Evolutionary conservation across 371 early-diverging fungal species (phyloP).

Genomic region (Cladochytrium tenue): DNA sequence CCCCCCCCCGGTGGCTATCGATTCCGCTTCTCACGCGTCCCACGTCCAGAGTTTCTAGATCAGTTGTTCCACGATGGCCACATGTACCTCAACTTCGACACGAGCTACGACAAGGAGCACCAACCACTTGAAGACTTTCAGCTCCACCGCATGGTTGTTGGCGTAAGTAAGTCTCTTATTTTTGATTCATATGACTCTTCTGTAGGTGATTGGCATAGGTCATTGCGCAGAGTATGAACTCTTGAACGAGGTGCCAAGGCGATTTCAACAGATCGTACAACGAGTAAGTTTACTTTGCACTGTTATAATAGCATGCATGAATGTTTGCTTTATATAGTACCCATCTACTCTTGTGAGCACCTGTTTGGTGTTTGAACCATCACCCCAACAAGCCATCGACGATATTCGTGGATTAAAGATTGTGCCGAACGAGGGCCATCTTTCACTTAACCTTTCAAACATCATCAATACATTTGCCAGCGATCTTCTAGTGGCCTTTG

Average conservation of each 20-base stretch:
- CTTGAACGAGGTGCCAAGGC: constrained; percentile 62
- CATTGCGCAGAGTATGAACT: constrained; percentile 72
- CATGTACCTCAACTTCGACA: constrained; percentile 75
- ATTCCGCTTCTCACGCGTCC: constrained; percentile 36
- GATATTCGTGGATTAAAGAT: constrained; percentile 72
- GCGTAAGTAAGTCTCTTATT: constrained; percentile 47
- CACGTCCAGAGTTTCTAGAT: constrained; percentile 39
- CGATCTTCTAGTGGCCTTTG: constrained; percentile 53
- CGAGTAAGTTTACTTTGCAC: too few species aligned
- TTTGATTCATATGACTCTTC: neutral
- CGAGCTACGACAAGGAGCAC: constrained; percentile 65
- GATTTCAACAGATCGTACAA: constrained; percentile 63
- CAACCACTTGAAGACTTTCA: constrained; percentile 78
- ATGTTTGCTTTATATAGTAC: constrained; percentile 23
- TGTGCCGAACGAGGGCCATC: constrained; percentile 80
- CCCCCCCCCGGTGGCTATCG: too few species aligned
- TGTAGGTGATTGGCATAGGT: constrained; percentile 79
- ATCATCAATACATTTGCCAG: constrained; percentile 73
- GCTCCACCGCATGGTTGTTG: constrained; percentile 73
- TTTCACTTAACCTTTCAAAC: constrained; percentile 74
- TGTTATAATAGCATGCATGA: too few species aligned
- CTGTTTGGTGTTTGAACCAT: constrained; percentile 83
- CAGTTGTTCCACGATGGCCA: constrained; percentile 72
- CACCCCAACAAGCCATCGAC: constrained; percentile 65
- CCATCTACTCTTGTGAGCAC: constrained; percentile 72